Base-by-base conservation (phyloP, 495 filamentous ascomycete species). In the Aspergillus cavernicola region DNA sequence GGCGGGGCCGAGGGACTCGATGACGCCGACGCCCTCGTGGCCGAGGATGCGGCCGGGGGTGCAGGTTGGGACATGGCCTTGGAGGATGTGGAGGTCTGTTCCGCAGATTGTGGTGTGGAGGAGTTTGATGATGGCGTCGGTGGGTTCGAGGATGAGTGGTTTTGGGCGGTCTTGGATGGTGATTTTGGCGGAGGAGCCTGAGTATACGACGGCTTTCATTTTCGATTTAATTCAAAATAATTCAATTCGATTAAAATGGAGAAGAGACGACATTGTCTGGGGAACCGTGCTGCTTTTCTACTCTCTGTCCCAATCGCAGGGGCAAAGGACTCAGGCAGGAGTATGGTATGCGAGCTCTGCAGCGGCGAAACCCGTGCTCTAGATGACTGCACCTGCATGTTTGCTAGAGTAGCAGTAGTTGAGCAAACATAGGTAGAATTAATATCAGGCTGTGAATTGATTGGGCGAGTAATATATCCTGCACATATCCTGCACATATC, bases 21-120 rank as follows among this genome's bases (percentile, higher is more conserved):
- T 82, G 22, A 83, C 68, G 29, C 89, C 88, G 63, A 85, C 87
- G 66, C 89, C 90, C 55, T 92, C 88, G 65, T 95, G 87, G 38
- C 89, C 89, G 1, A 92, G 74, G 57, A 93, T 90, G 63, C 91
- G 87, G 43, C 89, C 88, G 53, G 83, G 81, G 49, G 79, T 56
- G 60, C 89, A 74, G 37, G 19, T 40, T 8, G 90, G 64, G 16
- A 92, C 74, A 18, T 71, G 60, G 44, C 84, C 80, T 58, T 91
- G 83, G 7, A 85, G 74, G 38, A 92, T 74, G 57, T 92, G 90
- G 12, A 92, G 74, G 59, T 95, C 89, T 42, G 77, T 84, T 2
- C 89, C 89, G 67, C 89, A 93, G 48, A 95, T 82, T 2, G 87
- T 90, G 50, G 72, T 82, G 12, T 88, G 86, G 8, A 37, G 31